Percentiles rank a stretch among this genome's conserved stretches.
Evolutionary conservation across 2,329 filamentous ascomycete species (phyloP).

Genomic region (Hymenoscyphus linearis): DNA sequence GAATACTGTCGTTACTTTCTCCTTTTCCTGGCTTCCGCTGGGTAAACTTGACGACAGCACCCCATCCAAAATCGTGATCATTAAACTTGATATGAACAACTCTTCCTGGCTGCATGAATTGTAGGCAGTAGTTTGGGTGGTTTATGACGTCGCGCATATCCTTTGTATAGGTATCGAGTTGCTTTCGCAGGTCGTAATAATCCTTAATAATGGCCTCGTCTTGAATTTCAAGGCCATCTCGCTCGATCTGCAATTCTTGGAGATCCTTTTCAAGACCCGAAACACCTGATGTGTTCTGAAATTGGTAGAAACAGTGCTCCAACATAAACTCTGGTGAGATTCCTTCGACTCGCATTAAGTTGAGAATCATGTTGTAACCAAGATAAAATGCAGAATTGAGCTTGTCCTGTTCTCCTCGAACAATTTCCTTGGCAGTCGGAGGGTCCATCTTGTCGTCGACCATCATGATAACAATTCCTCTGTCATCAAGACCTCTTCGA

Average conservation of each 20-base stretch:
- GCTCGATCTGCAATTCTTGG: slow-evolving; percentile 69
- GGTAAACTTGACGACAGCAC: slow-evolving; percentile 72
- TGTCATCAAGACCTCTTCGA: slow-evolving; percentile 92
- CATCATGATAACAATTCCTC: slow-evolving; percentile 99
- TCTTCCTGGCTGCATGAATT: slow-evolving; percentile 83
- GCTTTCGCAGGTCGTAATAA: slow-evolving; percentile 85
- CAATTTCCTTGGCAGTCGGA: slow-evolving; percentile 86
- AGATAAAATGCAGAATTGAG: slow-evolving; percentile 97
- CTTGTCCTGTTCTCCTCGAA: slow-evolving; percentile 93
- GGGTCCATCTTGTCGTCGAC: slow-evolving; percentile 95
- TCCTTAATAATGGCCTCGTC: slow-evolving; percentile 89
- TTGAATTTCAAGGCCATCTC: slow-evolving; percentile 67
- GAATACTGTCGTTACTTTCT: slow-evolving; percentile 59
- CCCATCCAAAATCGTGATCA: slow-evolving; percentile 88
- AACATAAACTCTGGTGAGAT: slow-evolving; percentile 98
- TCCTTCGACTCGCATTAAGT: slow-evolving; percentile 95
- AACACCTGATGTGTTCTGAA: slow-evolving; percentile 90
- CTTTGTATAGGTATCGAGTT: slow-evolving; percentile 74
- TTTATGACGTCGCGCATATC: slow-evolving; percentile 92
- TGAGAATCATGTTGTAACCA: slow-evolving; percentile 98
- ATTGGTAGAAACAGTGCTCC: slow-evolving; percentile 97
- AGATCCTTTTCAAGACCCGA: slow-evolving; percentile 79
- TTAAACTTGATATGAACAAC: slow-evolving; percentile 78
- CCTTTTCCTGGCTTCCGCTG: slow-evolving; percentile 61
- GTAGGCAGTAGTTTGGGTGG: slow-evolving; percentile 79